These are phyloP conservation scores for Cyberlindnera amylophila DNA, from an alignment of 805 yeast genomes.

Conservation along the genomic window DNA sequence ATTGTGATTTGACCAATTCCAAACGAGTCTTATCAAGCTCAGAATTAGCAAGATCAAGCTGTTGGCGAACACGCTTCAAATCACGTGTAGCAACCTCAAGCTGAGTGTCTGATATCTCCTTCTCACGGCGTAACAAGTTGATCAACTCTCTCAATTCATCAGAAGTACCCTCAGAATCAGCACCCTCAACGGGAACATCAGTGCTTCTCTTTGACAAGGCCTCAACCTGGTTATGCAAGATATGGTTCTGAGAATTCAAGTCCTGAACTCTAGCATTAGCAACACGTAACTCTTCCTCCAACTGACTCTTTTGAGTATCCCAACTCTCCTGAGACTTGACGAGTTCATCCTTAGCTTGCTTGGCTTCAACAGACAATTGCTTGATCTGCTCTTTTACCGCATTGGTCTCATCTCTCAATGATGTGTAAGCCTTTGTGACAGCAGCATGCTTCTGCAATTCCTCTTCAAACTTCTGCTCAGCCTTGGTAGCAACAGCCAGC, in stretches of 20 bases:
- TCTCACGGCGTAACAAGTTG: slow-evolving; percentile 64
- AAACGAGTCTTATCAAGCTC: slow-evolving; percentile 51
- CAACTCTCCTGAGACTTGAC: slow-evolving; percentile 39
- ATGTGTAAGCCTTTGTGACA: slow-evolving; percentile 39
- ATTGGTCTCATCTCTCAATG: slow-evolving; percentile 36
- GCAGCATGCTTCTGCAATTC: slow-evolving; percentile 54
- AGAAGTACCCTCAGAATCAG: slow-evolving; percentile 17
- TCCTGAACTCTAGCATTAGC: slow-evolving; percentile 48
- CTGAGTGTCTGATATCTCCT: slow-evolving; percentile 64
- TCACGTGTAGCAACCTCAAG: slow-evolving; percentile 52
- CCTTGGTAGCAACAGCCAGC: slow-evolving; percentile 40
- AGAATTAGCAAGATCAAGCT: slow-evolving; percentile 40
- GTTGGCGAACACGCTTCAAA: slow-evolving; percentile 46
- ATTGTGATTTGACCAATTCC: slow-evolving; percentile 39
- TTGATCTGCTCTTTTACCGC: slow-evolving; percentile 28
- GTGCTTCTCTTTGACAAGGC: slow-evolving; percentile 22
- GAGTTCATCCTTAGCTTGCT: slow-evolving; percentile 31
- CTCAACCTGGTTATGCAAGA: slow-evolving; percentile 68
- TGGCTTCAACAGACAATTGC: slow-evolving; percentile 27
- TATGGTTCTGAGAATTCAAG: slow-evolving; percentile 60
- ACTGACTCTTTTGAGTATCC: slow-evolving; percentile 38
- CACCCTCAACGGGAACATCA: background rate
- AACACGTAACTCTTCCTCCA: slow-evolving; percentile 45
- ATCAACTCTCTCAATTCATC: slow-evolving; percentile 50
- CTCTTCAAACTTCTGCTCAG: slow-evolving; percentile 51